Conservation (phyloP, 2,329 filamentous ascomycete species). For the Pseudogymnoascus sp. region DNA sequence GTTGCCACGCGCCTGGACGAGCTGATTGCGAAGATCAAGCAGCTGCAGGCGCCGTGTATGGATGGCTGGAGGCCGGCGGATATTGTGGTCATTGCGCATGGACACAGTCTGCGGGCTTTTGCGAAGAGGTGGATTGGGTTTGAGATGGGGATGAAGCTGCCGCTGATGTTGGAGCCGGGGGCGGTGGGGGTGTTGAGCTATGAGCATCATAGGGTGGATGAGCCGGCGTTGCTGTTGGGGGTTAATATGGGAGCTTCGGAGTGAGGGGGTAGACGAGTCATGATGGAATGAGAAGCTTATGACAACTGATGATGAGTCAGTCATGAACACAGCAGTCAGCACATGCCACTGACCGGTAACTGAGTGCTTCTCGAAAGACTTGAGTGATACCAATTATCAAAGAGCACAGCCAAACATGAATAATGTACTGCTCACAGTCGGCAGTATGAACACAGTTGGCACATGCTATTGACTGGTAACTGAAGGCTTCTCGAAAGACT, state of each 20-base stretch:
- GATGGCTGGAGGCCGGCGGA: constrained; percentile 45
- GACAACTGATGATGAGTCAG: neutral
- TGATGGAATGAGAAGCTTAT: neutral
- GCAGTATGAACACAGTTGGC: too few relatives aligned
- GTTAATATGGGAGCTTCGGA: neutral
- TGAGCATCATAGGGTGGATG: constrained; percentile 67
- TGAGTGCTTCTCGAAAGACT: too few relatives aligned
- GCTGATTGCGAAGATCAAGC: constrained; percentile 65
- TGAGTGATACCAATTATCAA: too few relatives aligned
- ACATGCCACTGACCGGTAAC: too few relatives aligned
- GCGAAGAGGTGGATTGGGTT: constrained; percentile 78
- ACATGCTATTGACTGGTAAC: too few relatives aligned
- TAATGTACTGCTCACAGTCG: too few relatives aligned
- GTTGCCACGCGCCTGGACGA: constrained; percentile 64
- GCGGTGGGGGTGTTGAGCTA: constrained; percentile 72
- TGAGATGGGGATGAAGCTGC: constrained; percentile 63
- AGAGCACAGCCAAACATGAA: too few relatives aligned
- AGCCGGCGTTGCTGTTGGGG: constrained; percentile 71
- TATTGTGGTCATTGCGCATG: constrained; percentile 77
- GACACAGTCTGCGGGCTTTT: constrained; percentile 83
- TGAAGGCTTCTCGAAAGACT: too few relatives aligned
- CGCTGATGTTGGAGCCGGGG: constrained; percentile 75
- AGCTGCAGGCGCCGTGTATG: constrained; percentile 41
- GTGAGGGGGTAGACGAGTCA: neutral
- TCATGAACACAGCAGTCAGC: too few relatives aligned